A percentile compares a stretch with the other conserved stretches of the same genome.
Conservation (phyloP, 2,329 filamentous ascomycete species). For the Clonostachys rhizophaga region DNA sequence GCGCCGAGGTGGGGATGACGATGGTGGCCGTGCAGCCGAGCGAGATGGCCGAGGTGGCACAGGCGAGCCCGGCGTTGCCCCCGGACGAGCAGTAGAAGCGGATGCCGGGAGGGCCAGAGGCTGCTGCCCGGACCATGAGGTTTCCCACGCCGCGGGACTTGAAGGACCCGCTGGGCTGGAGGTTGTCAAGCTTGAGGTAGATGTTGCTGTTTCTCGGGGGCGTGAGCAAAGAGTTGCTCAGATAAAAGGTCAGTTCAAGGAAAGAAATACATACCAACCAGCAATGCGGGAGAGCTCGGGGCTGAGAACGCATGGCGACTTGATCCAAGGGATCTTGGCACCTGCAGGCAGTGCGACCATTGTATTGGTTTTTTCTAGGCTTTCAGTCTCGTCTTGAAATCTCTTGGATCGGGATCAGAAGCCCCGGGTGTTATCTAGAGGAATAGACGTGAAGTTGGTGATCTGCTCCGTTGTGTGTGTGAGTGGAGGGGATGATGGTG, state of each 20-base stretch:
- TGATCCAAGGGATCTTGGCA: constrained; percentile 55
- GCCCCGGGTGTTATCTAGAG: too few relatives aligned
- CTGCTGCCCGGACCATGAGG: constrained; percentile 47
- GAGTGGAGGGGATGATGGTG: too few relatives aligned
- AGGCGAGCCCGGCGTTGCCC: constrained; percentile 82
- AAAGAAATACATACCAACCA: constrained; percentile 55
- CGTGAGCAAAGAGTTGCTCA: background rate
- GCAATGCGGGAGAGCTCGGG: constrained; percentile 61
- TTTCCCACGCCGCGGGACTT: constrained; percentile 77
- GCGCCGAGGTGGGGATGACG: constrained; percentile 64
- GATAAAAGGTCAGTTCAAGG: background rate
- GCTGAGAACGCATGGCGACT: constrained; percentile 68
- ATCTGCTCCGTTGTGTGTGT: too few relatives aligned
- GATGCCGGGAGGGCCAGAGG: constrained; percentile 21
- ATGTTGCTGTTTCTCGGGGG: constrained; percentile 51
- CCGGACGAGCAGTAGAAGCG: constrained; percentile 81
- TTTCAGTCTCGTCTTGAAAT: too few relatives aligned
- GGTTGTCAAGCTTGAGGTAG: constrained; percentile 80
- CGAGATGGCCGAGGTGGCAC: constrained; percentile 64
- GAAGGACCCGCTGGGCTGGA: constrained; percentile 83
- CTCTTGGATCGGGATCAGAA: too few relatives aligned
- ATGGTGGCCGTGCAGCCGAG: constrained; percentile 67
- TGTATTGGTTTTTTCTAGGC: background rate
- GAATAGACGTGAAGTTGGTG: too few relatives aligned
- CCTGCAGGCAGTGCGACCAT: constrained; percentile 36